Base-by-base conservation (phyloP, 192 early-diverging fungal species). In the Phycomyces nitens region DNA sequence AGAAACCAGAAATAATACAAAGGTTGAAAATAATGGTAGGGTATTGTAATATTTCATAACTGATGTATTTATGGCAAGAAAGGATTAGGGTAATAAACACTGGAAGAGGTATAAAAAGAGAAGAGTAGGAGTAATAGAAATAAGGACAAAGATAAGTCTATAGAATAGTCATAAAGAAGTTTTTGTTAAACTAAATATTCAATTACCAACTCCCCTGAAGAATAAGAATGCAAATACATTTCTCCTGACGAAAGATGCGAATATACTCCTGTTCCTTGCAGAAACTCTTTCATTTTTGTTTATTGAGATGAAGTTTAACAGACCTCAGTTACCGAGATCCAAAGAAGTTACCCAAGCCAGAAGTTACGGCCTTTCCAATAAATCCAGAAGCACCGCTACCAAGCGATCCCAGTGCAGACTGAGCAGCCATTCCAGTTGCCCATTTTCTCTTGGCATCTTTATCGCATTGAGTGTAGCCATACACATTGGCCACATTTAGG, bases 391-490 rank as follows among this genome's bases (percentile, higher is more conserved):
- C 67, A 43, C 70, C 64, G 12, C 89, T 86, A n/a, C 76, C 72
- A 22, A 83, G 56, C 58, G 73, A 68, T 18, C 81, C 80, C 38
- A 82, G 66, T 6, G 75, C 77, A 44, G 70, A 66, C 29, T 65
- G 75, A 41, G 78, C 77, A 10, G 90, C 78, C 53, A 90, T 76
- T 65, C 84, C 83, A 14, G 77, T 82, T 5, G 84, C 84, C 88
- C 88, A 90, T 58, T 84, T 84, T 66, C 77, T 71, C 71, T 90
- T 90, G 26, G 89, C 89, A 70, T 92, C 94, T 82, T 94, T 95
- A 68, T 99, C 93, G 66, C 96, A 99, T 50, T 92, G 86, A 26
- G 92, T 92, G 68, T 97, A 99, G 12, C 95, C 97, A 61, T 94
- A 76, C 43, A 98, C 88, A 69, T 99, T 99, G 23, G 97, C 92